Evolutionary conservation across 495 filamentous ascomycete species (phyloP).

Genomic region (Aspergillus homomorphus): DNA sequence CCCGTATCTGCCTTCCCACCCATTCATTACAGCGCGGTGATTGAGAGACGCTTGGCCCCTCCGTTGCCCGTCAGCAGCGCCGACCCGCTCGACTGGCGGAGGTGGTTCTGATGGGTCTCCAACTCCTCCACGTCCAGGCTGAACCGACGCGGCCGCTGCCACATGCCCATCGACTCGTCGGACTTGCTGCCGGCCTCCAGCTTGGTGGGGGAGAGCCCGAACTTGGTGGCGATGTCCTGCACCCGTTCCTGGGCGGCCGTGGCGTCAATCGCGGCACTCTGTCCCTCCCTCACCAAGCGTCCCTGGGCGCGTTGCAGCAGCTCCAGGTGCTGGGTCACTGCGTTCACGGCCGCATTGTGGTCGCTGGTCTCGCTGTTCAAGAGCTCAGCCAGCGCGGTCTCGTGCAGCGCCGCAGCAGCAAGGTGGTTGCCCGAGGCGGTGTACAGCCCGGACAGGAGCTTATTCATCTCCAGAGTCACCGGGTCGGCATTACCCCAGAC

Average conservation of each 20-base stretch:
- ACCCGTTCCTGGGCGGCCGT: slow-evolving; percentile 28
- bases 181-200: slow-evolving; percentile 20
- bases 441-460: slow-evolving; percentile 54
- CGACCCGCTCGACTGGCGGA: slow-evolving; percentile 37
- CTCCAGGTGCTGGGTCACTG: slow-evolving; percentile 47
- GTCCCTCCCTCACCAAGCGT: slow-evolving; percentile 26
- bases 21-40: slow-evolving; percentile 20
- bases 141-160: slow-evolving; percentile 40
- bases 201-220: slow-evolving; percentile 29
- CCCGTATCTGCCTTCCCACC: background rate
- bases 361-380: slow-evolving; percentile 45
- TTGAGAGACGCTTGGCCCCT: slow-evolving; percentile 24
- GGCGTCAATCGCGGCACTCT: slow-evolving; percentile 19
- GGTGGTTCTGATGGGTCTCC: slow-evolving; percentile 35
- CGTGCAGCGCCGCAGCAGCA: slow-evolving; percentile 53
- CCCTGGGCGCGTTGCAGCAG: slow-evolving; percentile 46
- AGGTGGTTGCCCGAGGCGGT: slow-evolving; percentile 47
- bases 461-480: slow-evolving; percentile 53
- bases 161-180: slow-evolving; percentile 34
- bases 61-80: slow-evolving; percentile 32
- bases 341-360: slow-evolving; percentile 28
- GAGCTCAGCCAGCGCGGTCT: slow-evolving; percentile 48
- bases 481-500: slow-evolving; percentile 54
- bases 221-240: slow-evolving; percentile 31
- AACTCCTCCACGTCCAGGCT: slow-evolving; percentile 40